Conservation (phyloP, 2,329 filamentous ascomycete genomes). For the Alternaria metachromatica region DNA sequence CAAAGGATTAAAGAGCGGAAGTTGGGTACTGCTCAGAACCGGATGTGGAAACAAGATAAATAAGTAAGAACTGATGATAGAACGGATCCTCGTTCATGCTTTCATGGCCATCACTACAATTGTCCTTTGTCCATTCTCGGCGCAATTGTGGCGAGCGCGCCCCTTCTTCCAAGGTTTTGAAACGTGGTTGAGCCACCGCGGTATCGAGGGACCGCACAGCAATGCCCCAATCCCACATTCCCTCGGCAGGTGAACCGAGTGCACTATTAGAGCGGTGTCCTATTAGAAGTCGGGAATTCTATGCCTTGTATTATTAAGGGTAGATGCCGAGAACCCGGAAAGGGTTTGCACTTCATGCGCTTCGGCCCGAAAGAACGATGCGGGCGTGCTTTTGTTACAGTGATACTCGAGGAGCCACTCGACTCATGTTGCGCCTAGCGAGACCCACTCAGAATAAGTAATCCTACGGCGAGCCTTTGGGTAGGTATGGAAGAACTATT, state of each 20-base stretch:
- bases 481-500: background rate
- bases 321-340: background rate
- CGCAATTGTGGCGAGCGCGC: background rate
- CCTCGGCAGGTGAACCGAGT: background rate
- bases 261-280: background rate
- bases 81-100: background rate
- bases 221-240: background rate
- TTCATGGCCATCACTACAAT: background rate
- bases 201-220: background rate
- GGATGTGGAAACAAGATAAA: background rate
- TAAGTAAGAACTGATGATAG: background rate
- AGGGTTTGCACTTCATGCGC: constrained; percentile 3
- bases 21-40: background rate
- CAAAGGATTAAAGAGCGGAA: background rate
- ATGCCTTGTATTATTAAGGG: background rate
- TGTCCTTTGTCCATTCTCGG: background rate
- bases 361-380: constrained; percentile 12
- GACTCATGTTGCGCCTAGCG: background rate
- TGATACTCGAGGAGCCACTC: background rate
- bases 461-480: background rate
- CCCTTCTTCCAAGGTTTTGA: background rate
- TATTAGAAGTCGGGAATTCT: background rate
- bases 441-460: background rate
- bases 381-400: background rate
- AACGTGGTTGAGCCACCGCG: background rate